Evolutionary conservation across 208 protist genomes (phyloP).

Genomic region (Crithidia bombi): DNA sequence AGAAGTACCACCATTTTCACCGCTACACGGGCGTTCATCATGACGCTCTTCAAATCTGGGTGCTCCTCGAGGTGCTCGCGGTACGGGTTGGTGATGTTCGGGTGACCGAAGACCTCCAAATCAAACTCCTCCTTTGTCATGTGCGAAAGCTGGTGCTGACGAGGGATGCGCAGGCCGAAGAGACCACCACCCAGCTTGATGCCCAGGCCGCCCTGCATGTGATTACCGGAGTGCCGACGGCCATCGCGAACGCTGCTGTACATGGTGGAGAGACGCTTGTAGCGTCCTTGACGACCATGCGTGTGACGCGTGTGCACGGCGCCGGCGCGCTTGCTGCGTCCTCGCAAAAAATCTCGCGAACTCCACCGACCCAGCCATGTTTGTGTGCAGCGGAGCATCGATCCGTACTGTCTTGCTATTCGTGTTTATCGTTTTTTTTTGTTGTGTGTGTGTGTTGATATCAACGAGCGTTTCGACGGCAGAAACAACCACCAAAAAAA

Average conservation of each 20-base stretch:
- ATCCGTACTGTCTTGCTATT: background rate
- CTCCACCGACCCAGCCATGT: constrained; percentile 68
- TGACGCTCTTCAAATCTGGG: constrained; percentile 70
- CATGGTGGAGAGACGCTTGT: constrained; percentile 66
- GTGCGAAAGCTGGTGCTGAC: constrained; percentile 77
- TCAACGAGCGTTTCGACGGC: too few relatives aligned
- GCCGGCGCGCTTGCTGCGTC: constrained; percentile 74
- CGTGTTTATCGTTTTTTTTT: background rate
- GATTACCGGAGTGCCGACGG: constrained; percentile 74
- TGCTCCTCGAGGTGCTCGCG: constrained; percentile 70
- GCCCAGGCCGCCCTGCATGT: constrained; percentile 80
- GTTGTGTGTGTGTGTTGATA: too few relatives aligned
- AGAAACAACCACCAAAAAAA: background rate
- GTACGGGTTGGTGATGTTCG: constrained; percentile 93
- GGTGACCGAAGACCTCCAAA: constrained; percentile 77
- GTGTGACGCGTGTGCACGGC: constrained; percentile 88
- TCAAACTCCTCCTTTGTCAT: constrained; percentile 78
- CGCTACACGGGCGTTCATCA: constrained; percentile 66
- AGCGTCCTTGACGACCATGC: constrained; percentile 79
- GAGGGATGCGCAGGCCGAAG: constrained; percentile 86
- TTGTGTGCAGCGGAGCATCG: constrained; percentile 40
- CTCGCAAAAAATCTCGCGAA: constrained; percentile 76
- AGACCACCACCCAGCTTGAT: constrained; percentile 87
- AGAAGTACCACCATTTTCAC: constrained; percentile 73
- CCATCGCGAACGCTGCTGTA: constrained; percentile 77